Conservation (phyloP, 2,329 filamentous ascomycete species). For the Pseudogymnoascus sp. region DNA sequence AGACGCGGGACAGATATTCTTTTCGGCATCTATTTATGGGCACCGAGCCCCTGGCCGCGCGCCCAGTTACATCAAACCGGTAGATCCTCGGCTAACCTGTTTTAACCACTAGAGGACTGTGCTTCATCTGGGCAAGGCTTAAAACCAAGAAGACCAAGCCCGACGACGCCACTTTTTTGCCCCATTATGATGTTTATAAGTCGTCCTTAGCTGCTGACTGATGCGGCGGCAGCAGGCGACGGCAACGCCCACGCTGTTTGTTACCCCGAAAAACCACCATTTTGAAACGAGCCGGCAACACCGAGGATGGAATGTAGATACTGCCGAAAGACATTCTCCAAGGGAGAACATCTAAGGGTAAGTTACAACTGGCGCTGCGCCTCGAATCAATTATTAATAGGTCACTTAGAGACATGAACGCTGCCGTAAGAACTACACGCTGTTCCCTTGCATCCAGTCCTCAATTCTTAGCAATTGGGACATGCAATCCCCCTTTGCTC, state of each 20-base stretch:
- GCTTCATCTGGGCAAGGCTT: not conserved
- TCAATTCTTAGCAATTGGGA: not conserved
- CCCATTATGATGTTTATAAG: not conserved
- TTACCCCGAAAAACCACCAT: slow-evolving; percentile 9
- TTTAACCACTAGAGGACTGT: not conserved
- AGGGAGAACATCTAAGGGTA: slow-evolving; percentile 35
- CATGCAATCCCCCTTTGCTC: not conserved
- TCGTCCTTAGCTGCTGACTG: not conserved
- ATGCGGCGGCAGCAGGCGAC: not conserved
- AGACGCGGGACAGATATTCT: not conserved
- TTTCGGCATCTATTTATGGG: not conserved
- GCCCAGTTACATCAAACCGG: not conserved
- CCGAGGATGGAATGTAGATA: slow-evolving; percentile 29
- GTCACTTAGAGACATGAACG: slow-evolving; percentile 35
- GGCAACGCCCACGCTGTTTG: not conserved
- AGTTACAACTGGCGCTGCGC: slow-evolving; percentile 12
- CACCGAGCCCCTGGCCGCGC: not conserved
- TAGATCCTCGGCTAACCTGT: not conserved
- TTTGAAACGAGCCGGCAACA: slow-evolving; percentile 1
- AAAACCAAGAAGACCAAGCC: not conserved
- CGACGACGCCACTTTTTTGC: not conserved
- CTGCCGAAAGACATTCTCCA: slow-evolving; percentile 36
- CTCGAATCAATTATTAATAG: slow-evolving; percentile 10
- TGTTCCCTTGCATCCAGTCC: slow-evolving; percentile 16
- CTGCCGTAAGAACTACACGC: slow-evolving; percentile 29